A percentile compares a stretch with the other conserved stretches of the same genome.
Conservation (phyloP, 345 rosid species). For the Syzygium aqueum region DNA sequence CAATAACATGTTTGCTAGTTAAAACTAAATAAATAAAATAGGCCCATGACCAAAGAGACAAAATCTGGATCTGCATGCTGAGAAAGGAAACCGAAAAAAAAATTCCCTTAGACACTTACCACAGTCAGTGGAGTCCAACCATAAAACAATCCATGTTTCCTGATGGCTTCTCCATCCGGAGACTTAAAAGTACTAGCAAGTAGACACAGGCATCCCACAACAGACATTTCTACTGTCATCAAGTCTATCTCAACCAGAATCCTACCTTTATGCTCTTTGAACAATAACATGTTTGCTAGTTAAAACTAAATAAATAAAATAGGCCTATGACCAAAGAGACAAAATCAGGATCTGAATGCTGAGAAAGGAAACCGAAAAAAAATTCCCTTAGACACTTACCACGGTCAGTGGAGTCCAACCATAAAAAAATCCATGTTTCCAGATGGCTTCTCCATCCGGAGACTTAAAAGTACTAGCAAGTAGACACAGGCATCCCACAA, state of each 20-base stretch:
- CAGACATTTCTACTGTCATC: constrained; percentile 91
- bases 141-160: constrained; percentile 67
- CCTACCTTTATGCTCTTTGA: neutral
- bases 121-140: constrained; percentile 89
- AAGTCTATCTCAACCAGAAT: neutral
- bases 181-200: constrained; percentile 71
- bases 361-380: neutral
- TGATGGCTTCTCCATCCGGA: constrained; percentile 96
- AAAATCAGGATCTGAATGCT: neutral
- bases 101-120: constrained; percentile 31
- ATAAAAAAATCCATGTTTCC: constrained; percentile 67
- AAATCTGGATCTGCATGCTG: neutral
- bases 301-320: neutral
- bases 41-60: neutral
- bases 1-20: neutral
- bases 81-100: neutral
- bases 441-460: constrained; percentile 96
- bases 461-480: constrained; percentile 71
- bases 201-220: constrained; percentile 91
- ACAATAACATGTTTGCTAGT: neutral
- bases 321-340: neutral
- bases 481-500: constrained; percentile 91
- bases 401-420: constrained; percentile 89
- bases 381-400: constrained; percentile 32
- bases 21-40: neutral